Evolutionary conservation across 352 stramenopile genomes (phyloP).

Genomic region (Globisporangium solare): DNA sequence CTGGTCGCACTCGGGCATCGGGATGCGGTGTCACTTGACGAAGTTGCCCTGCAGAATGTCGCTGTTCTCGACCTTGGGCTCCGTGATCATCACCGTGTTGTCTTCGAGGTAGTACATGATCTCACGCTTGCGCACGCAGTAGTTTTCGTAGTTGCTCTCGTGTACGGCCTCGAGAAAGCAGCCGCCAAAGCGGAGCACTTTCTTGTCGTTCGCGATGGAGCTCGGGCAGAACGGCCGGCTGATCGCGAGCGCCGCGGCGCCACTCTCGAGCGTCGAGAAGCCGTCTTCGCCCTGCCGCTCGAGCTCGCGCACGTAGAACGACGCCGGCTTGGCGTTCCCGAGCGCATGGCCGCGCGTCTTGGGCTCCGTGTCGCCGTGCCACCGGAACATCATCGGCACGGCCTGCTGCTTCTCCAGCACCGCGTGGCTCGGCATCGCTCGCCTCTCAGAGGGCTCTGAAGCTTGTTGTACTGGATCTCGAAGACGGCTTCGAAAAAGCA

Average conservation of each 20-base stretch:
- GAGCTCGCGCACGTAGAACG: slow-evolving; percentile 72
- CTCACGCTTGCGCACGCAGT: slow-evolving; percentile 70
- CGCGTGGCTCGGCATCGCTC: slow-evolving; percentile 48
- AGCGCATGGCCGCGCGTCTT: slow-evolving; percentile 60
- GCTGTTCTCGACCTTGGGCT: slow-evolving; percentile 87
- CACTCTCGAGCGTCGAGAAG: slow-evolving; percentile 42
- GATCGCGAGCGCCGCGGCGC: slow-evolving; percentile 22
- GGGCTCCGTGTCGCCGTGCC: slow-evolving; percentile 67
- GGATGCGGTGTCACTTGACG: slow-evolving; percentile 79
- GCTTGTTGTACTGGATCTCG: too few species aligned
- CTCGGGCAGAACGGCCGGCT: slow-evolving; percentile 50
- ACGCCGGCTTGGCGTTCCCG: slow-evolving; percentile 53
- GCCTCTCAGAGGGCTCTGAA: not conserved
- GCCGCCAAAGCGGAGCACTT: slow-evolving; percentile 81
- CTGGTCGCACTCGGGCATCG: slow-evolving; percentile 73
- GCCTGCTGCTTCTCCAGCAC: slow-evolving; percentile 68
- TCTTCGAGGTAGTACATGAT: slow-evolving; percentile 87
- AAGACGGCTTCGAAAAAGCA: too few species aligned
- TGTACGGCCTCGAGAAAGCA: slow-evolving; percentile 88
- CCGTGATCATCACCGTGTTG: slow-evolving; percentile 84
- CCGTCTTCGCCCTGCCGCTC: slow-evolving; percentile 42
- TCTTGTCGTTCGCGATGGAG: slow-evolving; percentile 79
- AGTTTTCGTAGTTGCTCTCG: slow-evolving; percentile 86
- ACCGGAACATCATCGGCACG: slow-evolving; percentile 80
- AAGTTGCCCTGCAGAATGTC: slow-evolving; percentile 88